Conservation (phyloP, 140 eudicot genomes). For the Stevia rebaudiana region DNA sequence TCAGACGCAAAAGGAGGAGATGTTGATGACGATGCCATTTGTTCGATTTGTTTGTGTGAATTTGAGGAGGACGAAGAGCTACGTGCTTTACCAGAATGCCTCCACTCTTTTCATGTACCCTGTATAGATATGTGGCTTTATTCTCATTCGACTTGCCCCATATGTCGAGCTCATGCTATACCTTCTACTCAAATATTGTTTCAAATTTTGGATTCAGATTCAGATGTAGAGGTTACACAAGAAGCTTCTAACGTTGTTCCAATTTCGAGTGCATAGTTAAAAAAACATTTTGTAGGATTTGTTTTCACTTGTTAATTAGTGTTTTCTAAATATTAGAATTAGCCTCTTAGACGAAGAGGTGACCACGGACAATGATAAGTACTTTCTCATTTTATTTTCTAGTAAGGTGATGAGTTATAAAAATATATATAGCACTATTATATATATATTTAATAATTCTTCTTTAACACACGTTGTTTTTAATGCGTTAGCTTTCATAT, state of each 20-base stretch:
- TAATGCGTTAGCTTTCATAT: background rate
- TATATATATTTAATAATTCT: too few species aligned
- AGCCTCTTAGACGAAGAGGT: background rate
- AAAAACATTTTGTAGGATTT: background rate
- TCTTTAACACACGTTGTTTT: background rate
- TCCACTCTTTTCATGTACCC: conserved; percentile 48
- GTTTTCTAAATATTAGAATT: background rate
- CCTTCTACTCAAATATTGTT: conserved; percentile 33
- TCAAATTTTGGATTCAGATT: conserved; percentile 29
- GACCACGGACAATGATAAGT: too few species aligned
- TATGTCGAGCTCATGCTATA: conserved; percentile 44
- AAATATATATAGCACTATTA: background rate
- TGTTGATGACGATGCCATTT: conserved; percentile 28
- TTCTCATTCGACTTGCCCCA: conserved; percentile 49
- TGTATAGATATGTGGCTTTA: conserved; percentile 57
- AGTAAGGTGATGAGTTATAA: background rate
- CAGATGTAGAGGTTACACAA: conserved; percentile 27
- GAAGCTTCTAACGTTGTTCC: conserved; percentile 18
- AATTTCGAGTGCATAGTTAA: conserved; percentile 3
- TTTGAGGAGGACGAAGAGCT: conserved; percentile 48
- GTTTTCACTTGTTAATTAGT: background rate
- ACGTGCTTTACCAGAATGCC: conserved; percentile 44
- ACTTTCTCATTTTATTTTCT: background rate
- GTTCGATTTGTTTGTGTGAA: conserved; percentile 51
- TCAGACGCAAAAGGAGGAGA: conserved; percentile 20